Evolutionary conservation across 1,284 basidiomycete species (phyloP), one percentile per base, ranked within the genome.

Genomic region (Polyporus tsugae): DNA sequence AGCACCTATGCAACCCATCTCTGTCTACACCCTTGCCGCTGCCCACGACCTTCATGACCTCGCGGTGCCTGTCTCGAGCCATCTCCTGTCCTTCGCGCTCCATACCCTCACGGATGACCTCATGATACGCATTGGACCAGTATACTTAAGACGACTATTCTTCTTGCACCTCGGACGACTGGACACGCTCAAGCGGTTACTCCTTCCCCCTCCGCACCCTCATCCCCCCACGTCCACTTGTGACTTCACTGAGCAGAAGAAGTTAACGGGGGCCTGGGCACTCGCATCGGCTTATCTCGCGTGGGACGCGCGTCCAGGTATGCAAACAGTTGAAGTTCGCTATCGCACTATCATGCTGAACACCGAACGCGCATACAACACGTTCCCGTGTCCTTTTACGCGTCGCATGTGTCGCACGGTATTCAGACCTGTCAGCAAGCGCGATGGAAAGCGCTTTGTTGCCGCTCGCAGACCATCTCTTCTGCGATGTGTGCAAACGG

Each of bases 401-500:
- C 52, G 15, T 35, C 17, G 13, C 7, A 6, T 1, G 1, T 2
- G 22, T 17, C 15, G 11, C 29, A 19, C 29, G 52, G 22, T 35
- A 4, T n/a, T 59, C 66, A 80, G 80, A 82, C 72, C 62, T 81
- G 55, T 79, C 80, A n/a, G 77, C 77, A 41, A 74, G 74, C 41
- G 72, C 78, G 2, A 81, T 82, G 60, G 79, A 80, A 65, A 67
- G 72, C n/a, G 80, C 80, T 19, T 71, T 82, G 59, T 73, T 76
- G 5, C 79, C 81, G 52, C 69, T 82, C 17, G 77, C 75, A 9
- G 78, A 80, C 52, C 77, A 80, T 61, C 72, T 82, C 3, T 66
- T 73, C 4, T 82, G 81, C 66, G 72, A 89, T 33, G 82, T 87
- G 36, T 94, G 92, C 77, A 86, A 86, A 72, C 76, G 80, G 63